phyloP scores from a whole-genome alignment of 208 protist species.

The Wallacemonas sp. region DNA sequence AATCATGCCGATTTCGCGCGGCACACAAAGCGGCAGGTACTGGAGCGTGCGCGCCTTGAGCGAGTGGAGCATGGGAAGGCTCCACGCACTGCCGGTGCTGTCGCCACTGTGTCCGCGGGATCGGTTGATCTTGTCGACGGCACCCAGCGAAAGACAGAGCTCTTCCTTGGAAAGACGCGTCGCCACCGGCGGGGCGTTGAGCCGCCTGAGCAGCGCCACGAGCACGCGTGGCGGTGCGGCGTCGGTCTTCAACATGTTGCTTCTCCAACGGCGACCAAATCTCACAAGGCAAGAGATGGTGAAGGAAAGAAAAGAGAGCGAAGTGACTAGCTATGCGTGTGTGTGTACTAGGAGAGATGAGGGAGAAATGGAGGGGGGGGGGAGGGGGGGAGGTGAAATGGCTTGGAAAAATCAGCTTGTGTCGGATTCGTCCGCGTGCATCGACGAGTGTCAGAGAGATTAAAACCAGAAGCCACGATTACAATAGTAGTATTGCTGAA shows the following conservation, averaged over 20 bases:
- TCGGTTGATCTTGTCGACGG: constrained; percentile 19
- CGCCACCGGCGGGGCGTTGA: constrained; percentile 35
- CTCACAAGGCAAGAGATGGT: neutral
- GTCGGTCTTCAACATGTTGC: neutral
- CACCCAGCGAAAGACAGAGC: constrained; percentile 70
- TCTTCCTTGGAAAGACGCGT: constrained; percentile 44
- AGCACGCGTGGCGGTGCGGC: constrained; percentile 11
- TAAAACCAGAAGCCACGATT: too few relatives aligned
- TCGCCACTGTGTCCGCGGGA: neutral
- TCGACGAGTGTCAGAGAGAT: too few relatives aligned
- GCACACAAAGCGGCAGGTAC: constrained; percentile 38
- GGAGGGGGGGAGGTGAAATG: too few relatives aligned
- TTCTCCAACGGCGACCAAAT: neutral
- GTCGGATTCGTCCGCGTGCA: too few relatives aligned
- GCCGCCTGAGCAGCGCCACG: constrained; percentile 24
- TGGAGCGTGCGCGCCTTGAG: constrained; percentile 4
- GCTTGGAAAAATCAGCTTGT: too few relatives aligned
- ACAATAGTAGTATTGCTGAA: too few relatives aligned
- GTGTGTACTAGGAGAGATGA: too few relatives aligned
- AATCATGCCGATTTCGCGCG: constrained; percentile 69
- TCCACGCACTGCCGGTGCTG: neutral
- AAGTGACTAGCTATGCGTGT: neutral
- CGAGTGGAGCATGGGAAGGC: neutral
- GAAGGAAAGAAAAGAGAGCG: neutral
- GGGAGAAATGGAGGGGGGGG: too few relatives aligned